phyloP scores from a whole-genome alignment of 331 rosid genomes.

The Telfairia occidentalis region DNA sequence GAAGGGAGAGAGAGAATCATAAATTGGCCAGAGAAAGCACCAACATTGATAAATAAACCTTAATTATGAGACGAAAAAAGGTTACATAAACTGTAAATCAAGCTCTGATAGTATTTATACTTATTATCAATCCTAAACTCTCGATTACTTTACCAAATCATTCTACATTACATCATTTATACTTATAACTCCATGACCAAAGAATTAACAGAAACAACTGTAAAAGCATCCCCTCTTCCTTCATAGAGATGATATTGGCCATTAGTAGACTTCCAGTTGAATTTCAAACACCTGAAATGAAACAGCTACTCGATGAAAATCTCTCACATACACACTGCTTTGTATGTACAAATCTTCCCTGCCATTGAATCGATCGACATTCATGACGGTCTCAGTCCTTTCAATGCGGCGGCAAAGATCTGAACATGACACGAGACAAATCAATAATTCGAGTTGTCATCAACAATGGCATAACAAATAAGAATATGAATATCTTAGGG shows the following conservation, averaged over 20 bases:
- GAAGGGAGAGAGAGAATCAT: background rate
- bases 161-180: background rate
- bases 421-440: background rate
- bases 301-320: background rate
- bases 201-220: background rate
- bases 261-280: background rate
- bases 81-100: background rate
- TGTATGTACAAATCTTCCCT: conserved; percentile 4
- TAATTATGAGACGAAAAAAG: background rate
- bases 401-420: conserved; percentile 49
- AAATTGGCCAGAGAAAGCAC: background rate
- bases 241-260: background rate
- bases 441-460: background rate
- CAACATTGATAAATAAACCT: background rate
- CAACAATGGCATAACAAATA: background rate
- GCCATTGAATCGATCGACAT: background rate
- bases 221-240: background rate
- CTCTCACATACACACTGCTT: background rate
- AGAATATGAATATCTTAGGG: background rate
- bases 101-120: background rate
- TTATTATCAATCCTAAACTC: background rate
- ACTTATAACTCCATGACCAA: background rate
- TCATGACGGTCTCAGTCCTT: conserved; percentile 35
- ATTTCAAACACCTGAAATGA: background rate
- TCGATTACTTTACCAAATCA: background rate